Conservation (phyloP, 2,329 filamentous ascomycete genomes). For the Microcyclosporella mali region DNA sequence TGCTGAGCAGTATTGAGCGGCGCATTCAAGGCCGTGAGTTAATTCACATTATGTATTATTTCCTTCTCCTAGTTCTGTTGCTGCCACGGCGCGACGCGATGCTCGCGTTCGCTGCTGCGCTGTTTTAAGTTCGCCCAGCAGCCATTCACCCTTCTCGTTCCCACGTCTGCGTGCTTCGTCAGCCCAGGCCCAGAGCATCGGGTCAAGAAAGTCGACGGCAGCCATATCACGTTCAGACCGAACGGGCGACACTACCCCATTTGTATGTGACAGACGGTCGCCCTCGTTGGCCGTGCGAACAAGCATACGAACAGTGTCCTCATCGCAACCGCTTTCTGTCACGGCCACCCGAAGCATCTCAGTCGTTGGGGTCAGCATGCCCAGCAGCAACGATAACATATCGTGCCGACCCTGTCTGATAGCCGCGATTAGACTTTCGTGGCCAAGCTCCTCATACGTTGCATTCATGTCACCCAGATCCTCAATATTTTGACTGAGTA, state of each 20-base stretch:
- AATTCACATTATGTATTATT: too few relatives aligned
- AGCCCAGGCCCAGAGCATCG: constrained; percentile 31
- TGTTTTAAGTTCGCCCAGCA: constrained; percentile 21
- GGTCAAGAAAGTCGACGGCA: constrained; percentile 28
- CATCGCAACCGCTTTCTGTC: constrained; percentile 28
- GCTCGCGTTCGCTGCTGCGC: constrained; percentile 8
- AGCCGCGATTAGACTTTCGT: constrained; percentile 26
- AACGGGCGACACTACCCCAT: too few relatives aligned
- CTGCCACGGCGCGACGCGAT: not conserved
- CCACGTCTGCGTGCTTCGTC: constrained; percentile 22
- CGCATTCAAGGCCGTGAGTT: too few relatives aligned
- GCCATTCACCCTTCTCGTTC: constrained; percentile 26
- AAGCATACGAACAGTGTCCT: constrained; percentile 23
- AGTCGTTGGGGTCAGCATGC: constrained; percentile 20
- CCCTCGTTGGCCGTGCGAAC: constrained; percentile 5
- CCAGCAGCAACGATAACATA: constrained; percentile 21
- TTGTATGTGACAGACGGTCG: too few relatives aligned
- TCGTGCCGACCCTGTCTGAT: constrained; percentile 18
- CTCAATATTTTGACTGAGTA: constrained; percentile 7
- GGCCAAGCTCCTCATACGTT: constrained; percentile 25
- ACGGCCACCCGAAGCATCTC: constrained; percentile 28
- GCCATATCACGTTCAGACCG: too few relatives aligned
- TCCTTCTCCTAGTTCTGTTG: not conserved
- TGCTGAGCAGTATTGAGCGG: too few relatives aligned
- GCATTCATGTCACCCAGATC: constrained; percentile 11